phyloP scores from a whole-genome alignment of 495 filamentous ascomycete genomes.

The Aspergillus ostianus region DNA sequence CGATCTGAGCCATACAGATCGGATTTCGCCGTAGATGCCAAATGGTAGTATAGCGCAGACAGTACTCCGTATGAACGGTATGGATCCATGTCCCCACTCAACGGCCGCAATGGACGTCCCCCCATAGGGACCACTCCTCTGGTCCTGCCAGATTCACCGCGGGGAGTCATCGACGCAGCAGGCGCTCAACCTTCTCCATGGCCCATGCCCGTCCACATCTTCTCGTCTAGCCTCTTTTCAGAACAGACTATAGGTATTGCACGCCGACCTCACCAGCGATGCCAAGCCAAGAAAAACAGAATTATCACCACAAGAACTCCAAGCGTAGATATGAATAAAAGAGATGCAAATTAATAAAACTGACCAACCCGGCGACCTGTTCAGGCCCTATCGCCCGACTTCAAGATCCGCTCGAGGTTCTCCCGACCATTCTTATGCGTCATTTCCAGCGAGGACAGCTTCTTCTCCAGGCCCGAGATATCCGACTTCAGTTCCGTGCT shows the following conservation, averaged over 20 bases:
- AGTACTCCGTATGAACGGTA: too few species aligned
- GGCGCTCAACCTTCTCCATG: neutral
- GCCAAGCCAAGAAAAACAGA: neutral
- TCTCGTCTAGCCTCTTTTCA: neutral
- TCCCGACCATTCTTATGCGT: constrained; percentile 90
- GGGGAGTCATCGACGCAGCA: neutral
- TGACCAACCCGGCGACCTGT: neutral
- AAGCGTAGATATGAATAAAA: neutral
- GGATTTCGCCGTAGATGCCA: neutral
- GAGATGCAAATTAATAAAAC: neutral
- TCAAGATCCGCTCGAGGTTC: constrained; percentile 83
- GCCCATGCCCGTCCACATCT: neutral
- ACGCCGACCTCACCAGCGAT: neutral
- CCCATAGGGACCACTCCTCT: neutral
- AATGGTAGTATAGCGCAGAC: neutral
- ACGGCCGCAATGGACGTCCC: neutral
- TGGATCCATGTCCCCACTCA: too few species aligned
- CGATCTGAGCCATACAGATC: neutral
- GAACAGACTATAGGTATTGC: neutral
- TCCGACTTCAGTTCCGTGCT: constrained; percentile 73
- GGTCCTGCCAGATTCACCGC: neutral
- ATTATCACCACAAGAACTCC: neutral
- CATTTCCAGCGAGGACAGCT: constrained; percentile 89
- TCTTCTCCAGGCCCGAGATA: constrained; percentile 78
- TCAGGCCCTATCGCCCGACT: constrained; percentile 47